Conservation (phyloP, 2,329 filamentous ascomycete species). For the Fusarium papillatum region DNA sequence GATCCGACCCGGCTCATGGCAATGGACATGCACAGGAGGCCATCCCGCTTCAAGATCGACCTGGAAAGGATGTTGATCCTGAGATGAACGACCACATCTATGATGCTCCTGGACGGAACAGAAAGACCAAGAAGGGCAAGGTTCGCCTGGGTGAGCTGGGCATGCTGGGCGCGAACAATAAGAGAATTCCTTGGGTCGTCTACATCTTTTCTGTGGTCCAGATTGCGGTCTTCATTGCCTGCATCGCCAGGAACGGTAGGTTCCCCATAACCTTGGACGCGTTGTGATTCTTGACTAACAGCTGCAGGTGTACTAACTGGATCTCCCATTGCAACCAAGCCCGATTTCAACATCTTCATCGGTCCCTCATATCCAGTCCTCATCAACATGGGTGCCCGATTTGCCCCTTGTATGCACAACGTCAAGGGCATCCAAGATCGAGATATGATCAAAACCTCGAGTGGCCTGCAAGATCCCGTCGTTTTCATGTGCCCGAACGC, state of each 20-base stretch:
- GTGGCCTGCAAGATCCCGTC: constrained; percentile 44
- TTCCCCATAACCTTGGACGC: constrained; percentile 9
- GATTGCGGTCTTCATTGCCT: constrained; percentile 87
- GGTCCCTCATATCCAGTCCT: constrained; percentile 91
- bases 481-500: constrained; percentile 87
- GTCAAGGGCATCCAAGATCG: constrained; percentile 73
- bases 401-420: constrained; percentile 95
- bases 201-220: constrained; percentile 85
- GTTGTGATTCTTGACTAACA: constrained; percentile 18
- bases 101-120: constrained; percentile 59
- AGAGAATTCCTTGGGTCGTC: constrained; percentile 82
- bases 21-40: constrained; percentile 61
- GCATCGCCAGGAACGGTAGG: constrained; percentile 88
- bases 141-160: constrained; percentile 71
- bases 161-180: constrained; percentile 69
- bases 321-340: constrained; percentile 82
- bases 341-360: constrained; percentile 96
- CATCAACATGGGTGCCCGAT: constrained; percentile 97
- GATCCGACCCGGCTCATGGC: constrained; percentile 52
- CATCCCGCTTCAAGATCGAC: constrained; percentile 69
- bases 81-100: constrained; percentile 72
- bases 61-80: constrained; percentile 56
- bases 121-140: constrained; percentile 57
- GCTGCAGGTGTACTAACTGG: constrained; percentile 80
- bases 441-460: constrained; percentile 20